Evolutionary conservation across 148 eudicot genomes (phyloP), one percentile per base, ranked within the genome.

Genomic region (Pouteria glomerata): DNA sequence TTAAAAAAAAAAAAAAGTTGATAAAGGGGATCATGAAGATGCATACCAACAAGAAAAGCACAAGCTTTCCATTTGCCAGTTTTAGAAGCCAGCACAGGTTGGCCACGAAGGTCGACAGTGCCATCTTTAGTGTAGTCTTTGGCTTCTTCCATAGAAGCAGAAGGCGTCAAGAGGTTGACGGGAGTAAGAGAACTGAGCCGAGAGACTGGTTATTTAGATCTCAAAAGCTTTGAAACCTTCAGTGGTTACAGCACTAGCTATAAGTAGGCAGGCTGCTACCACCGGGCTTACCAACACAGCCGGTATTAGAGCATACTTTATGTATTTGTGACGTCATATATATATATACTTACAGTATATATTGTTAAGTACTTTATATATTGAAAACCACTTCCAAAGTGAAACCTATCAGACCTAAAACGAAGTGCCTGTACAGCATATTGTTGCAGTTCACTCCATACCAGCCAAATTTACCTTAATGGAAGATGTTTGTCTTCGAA

Each of bases 11-110:
- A 4, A 51, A 6, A n/a, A n/a, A 23, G 50, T 21, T 39, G 50
- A 41, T 23, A 13, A 27, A 63, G 60, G 41, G 41, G 61, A 31
- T n/a, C n/a, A n/a, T n/a, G n/a, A n/a, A 74, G 18, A 21, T 31
- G 55, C 42, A 39, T 44, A 92, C 97, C 87, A 35, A 92, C 85
- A 67, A 92, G 90, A 72, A 92, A 87, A 76, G 95, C 82, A 74
- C 92, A 86, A 61, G 97, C 97, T 76, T 86, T 92, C 97, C 97
- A 92, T 83, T 84, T 92, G 78, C 97, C 97, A 37, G 95, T 86
- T 35, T 83, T 83, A 0, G 86, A 76, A 33, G 97, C 85, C 33
- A 92, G 82, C 16, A 78, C 88, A 0, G 97, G 95, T 8, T 79
- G 88, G 42, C 97, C 92, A 18, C 53, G 89, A 64, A 92, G 89